These are phyloP conservation scores for Colletotrichum tropicale DNA, from an alignment of 2,329 filamentous ascomycete species.

Conservation along the genomic window DNA sequence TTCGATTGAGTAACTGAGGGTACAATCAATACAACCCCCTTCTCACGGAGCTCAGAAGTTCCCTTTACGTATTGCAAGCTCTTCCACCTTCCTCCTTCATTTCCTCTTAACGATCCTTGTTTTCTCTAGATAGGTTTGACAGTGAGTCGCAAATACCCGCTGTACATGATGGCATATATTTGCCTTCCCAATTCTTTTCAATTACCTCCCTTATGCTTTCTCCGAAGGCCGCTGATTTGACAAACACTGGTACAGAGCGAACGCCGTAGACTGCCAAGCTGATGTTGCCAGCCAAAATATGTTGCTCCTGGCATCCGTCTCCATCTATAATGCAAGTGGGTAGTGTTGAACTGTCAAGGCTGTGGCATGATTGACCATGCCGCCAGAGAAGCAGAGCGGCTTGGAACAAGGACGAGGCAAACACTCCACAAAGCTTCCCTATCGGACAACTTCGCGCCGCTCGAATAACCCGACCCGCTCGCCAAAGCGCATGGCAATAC, in stretches of 20 bases:
- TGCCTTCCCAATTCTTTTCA: not conserved
- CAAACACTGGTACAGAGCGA: not conserved
- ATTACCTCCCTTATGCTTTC: not conserved
- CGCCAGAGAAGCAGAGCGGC: not conserved
- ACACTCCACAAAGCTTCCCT: not conserved
- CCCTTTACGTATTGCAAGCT: not conserved
- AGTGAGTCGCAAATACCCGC: not conserved
- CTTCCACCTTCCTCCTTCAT: not conserved
- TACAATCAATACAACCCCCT: not conserved
- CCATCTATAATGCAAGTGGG: not conserved
- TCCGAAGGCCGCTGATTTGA: not conserved
- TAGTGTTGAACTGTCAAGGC: accelerated
- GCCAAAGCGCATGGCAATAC: not conserved
- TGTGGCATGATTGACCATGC: not conserved
- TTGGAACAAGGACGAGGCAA: not conserved
- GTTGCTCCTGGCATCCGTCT: not conserved
- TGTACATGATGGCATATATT: not conserved
- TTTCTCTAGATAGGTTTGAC: not conserved
- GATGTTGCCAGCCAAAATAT: not conserved
- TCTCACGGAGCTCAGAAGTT: not conserved
- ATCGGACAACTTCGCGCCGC: not conserved
- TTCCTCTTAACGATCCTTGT: not conserved
- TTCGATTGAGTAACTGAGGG: not conserved
- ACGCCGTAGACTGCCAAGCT: not conserved
- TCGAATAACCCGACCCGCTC: not conserved